Percentiles rank a stretch among this genome's conserved stretches.
phyloP scores from a whole-genome alignment of 73 alveolate genomes.

The Durusdinium trenchii region DNA sequence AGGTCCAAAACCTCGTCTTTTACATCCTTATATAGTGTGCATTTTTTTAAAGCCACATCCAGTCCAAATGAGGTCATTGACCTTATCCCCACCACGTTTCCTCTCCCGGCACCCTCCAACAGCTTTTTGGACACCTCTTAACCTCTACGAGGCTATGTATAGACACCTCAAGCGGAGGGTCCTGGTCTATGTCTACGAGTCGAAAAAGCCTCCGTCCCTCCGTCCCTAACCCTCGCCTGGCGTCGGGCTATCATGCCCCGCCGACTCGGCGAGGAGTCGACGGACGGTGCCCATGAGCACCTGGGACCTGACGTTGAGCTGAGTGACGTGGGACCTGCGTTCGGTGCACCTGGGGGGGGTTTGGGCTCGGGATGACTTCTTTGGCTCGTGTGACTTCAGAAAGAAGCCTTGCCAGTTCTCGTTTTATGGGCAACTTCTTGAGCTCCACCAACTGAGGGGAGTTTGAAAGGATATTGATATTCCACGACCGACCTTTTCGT shows the following conservation, averaged over 20 bases:
- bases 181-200: no score
- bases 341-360: not conserved
- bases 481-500: no score
- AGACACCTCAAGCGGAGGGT: no score
- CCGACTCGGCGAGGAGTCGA: slow-evolving; percentile 9
- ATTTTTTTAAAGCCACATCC: no score
- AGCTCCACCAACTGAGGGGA: not conserved
- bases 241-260: slow-evolving; percentile 61
- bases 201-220: not conserved
- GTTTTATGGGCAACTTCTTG: not conserved
- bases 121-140: no score
- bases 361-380: not conserved
- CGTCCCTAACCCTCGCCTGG: slow-evolving; percentile 33
- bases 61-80: no score
- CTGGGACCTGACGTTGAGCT: slow-evolving; percentile 29
- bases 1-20: no score
- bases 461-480: no score
- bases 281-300: slow-evolving; percentile 92
- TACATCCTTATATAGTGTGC: no score
- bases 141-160: no score
- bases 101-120: no score
- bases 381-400: not conserved
- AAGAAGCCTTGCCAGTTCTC: not conserved
- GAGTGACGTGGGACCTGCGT: not conserved
- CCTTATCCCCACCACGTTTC: no score